Base-by-base conservation (phyloP, 2,329 filamentous ascomycete genomes). In the Pestalotiopsis sp. region DNA sequence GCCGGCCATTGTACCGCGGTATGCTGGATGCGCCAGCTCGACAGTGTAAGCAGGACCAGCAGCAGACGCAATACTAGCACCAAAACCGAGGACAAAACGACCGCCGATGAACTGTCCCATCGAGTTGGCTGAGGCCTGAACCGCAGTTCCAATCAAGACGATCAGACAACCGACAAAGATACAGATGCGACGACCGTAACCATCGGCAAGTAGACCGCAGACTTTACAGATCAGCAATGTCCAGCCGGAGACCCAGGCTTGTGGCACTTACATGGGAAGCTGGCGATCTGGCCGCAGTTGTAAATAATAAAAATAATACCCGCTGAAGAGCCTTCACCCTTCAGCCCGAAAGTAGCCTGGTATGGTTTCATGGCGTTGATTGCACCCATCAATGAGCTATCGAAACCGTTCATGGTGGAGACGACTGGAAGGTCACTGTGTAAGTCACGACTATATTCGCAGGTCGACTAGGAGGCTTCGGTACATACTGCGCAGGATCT, bases 31-130 rank as follows among this genome's bases (percentile, higher is more conserved):
- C 1, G 88, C 84, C 68, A 90, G 83, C 76, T 92, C 90, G 59
- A 89, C 86, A 17, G 87, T 86, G 74, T 90, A 91, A n/a, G 88
- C 85, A 1, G 90, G 90, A 1, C 86, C 89, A 4, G 89, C 88
- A 3, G 87, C 84, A 4, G 86, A 84, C 4, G 86, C 85, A 69
- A 91, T 87, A 2, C 86, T 84, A 57, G 89, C 87, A 52, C 89
- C 89, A 68, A 87, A 86, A 6, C 86, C 86, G 23, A 88, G 81
- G 27, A 88, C 73, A 73, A 88, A 87, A 27, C 86, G 81, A 5
- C 86, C 85, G 7, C 80, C 86, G 77, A 90, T 87, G 77, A 91
- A 90, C 69, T 86, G 83, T 11, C 78, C 80, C 1, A 83, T 79
- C 59, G 79, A 80, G 64, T 81, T 74, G 41, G 84, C 81, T 11